Percentiles rank a stretch among this genome's conserved stretches.
phyloP scores from a whole-genome alignment of 2,329 filamentous ascomycete species.

The Parastagonospora nodorum region DNA sequence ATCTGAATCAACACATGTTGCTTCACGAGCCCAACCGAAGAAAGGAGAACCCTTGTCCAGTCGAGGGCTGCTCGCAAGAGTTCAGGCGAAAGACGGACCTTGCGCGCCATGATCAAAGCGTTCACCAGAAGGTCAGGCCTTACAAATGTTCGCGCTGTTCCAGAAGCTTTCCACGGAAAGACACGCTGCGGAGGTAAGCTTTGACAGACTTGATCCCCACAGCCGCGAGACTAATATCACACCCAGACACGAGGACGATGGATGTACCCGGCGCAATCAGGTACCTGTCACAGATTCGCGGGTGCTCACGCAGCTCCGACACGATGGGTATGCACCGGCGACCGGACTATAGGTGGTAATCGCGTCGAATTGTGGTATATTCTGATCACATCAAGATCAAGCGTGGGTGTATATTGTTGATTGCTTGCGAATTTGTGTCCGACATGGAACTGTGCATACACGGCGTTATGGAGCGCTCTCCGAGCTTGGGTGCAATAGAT shows the following conservation, averaged over 20 bases:
- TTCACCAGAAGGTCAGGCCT: slow-evolving; percentile 75
- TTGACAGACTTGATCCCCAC: background rate
- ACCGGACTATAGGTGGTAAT: slow-evolving; percentile 2
- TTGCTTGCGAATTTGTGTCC: slow-evolving; percentile 1
- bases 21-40: slow-evolving; percentile 77
- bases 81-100: slow-evolving; percentile 87
- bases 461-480: slow-evolving; percentile 17
- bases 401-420: slow-evolving; percentile 3
- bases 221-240: slow-evolving; percentile 18
- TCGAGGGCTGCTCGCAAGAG: slow-evolving; percentile 69
- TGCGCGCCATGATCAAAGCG: slow-evolving; percentile 60
- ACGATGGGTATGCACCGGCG: slow-evolving; percentile 1
- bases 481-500: slow-evolving; percentile 13
- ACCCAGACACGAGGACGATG: slow-evolving; percentile 74
- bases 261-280: slow-evolving; percentile 66
- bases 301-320: slow-evolving; percentile 15
- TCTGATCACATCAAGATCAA: background rate
- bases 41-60: slow-evolving; percentile 71
- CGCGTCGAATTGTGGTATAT: background rate
- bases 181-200: slow-evolving; percentile 76
- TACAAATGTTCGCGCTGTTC: slow-evolving; percentile 74
- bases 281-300: slow-evolving; percentile 13
- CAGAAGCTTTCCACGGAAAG: slow-evolving; percentile 76
- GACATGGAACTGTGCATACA: slow-evolving; percentile 19
- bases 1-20: slow-evolving; percentile 84